Base-by-base conservation (phyloP, 257 asterid genomes). In the Coffea eugenioides region DNA sequence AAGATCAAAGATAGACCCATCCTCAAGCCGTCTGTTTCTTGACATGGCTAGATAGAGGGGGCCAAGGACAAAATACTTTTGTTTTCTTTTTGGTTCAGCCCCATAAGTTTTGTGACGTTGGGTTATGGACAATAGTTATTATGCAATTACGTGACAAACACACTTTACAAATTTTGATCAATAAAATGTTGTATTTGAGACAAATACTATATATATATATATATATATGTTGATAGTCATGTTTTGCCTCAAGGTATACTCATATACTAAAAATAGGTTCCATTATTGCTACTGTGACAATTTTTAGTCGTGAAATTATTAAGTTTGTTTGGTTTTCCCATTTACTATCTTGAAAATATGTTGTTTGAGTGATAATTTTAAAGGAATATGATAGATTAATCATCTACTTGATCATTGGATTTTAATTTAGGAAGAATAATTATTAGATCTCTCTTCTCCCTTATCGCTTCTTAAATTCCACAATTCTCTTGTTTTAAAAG, bases 1-100 rank as follows among this genome's bases (percentile, higher is more conserved):
- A 82, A 82, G 85, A 82, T 82, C 85, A 56, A 78, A 65, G 82
- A 65, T 0, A 62, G 16, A 62, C 39, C 11, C 14, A 49, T 8
- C 11, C 68, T 75, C 80, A 46, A 39, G 1, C 77, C 76, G 41
- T 51, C 10, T 23, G 36, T 18, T 39, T 78, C 56, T 52, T 45
- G 31, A 52, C 9, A 52, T 46, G 8, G 75, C 51, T 62, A 16
- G 3, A 18, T 14, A n/a, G 43, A 6, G 20, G 31, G 27, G 69
- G n/a, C 31, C 16, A 21, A 48, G 66, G 54, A 62, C 68, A 77
- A 23, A 4, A 6, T 8, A 14, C 9, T 12, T 12, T 9, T 25
- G 57, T 46, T 48, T 57, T 51, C 45, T 0, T 52, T 75, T 80
- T 27, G 69, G 25, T 80, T 74, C 57, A 20, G 71, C 39, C 79